Evolutionary conservation across 257 asterid genomes (phyloP).

Genomic region (Penstemon davidsonii): DNA sequence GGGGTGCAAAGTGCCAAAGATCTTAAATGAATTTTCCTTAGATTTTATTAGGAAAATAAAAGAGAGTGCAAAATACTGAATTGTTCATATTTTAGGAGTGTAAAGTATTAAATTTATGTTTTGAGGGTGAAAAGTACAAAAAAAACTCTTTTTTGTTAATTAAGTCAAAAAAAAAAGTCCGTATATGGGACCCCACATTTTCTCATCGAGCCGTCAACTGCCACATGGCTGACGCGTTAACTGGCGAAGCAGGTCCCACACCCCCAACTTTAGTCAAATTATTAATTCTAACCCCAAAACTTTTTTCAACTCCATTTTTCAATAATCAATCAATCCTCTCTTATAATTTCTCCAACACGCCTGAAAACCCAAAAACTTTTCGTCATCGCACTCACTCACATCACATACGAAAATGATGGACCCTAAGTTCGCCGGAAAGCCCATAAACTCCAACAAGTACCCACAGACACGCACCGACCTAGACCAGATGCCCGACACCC

Average conservation of each 20-base stretch:
- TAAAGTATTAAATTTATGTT: too few species aligned
- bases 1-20: too few species aligned
- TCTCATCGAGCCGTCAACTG: conserved; percentile 26
- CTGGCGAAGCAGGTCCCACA: conserved; percentile 27
- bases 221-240: conserved; percentile 30
- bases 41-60: too few species aligned
- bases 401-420: conserved; percentile 43
- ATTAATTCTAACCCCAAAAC: conserved; percentile 32
- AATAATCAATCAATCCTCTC: conserved; percentile 6
- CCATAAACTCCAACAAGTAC: conserved; percentile 38
- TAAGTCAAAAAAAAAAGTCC: neutral
- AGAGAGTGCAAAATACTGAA: too few species aligned
- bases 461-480: conserved; percentile 46
- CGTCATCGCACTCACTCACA: neutral
- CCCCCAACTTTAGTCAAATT: conserved; percentile 31
- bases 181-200: conserved; percentile 22
- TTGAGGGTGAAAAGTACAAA: too few species aligned
- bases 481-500: conserved; percentile 80
- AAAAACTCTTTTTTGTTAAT: too few species aligned
- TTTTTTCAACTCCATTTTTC: conserved; percentile 22
- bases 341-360: neutral
- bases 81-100: too few species aligned
- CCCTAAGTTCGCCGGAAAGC: conserved; percentile 55
- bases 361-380: neutral
- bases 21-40: too few species aligned